These are phyloP conservation scores for Claviceps citrina DNA, from an alignment of 2,329 filamentous ascomycete genomes.

Conservation along the genomic window DNA sequence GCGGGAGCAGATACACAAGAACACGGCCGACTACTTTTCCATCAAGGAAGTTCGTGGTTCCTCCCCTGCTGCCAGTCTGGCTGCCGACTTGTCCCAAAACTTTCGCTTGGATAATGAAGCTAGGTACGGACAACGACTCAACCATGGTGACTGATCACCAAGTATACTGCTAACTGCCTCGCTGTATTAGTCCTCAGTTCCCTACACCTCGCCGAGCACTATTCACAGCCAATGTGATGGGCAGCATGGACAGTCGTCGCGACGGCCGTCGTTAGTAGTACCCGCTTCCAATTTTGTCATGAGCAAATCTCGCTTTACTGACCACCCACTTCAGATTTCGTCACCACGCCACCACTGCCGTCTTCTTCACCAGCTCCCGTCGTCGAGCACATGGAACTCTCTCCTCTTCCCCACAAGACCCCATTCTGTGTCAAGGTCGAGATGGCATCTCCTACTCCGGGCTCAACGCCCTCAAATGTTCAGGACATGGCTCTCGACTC, in stretches of 20 bases:
- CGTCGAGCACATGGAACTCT: constrained; percentile 81
- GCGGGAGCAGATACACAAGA: constrained; percentile 52
- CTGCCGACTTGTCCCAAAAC: constrained; percentile 90
- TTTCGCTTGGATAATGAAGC: constrained; percentile 75
- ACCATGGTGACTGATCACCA: no score
- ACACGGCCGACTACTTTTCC: constrained; percentile 63
- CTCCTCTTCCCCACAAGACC: constrained; percentile 77
- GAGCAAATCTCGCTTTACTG: background rate
- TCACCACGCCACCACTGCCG: constrained; percentile 69
- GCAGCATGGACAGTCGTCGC: constrained; percentile 22
- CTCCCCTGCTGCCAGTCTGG: constrained; percentile 79
- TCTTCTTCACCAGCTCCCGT: constrained; percentile 65
- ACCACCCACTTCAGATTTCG: constrained; percentile 45
- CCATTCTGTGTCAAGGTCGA: constrained; percentile 51
- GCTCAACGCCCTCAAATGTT: constrained; percentile 25
- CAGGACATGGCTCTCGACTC: constrained; percentile 42
- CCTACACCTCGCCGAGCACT: constrained; percentile 26
- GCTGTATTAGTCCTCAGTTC: constrained; percentile 23
- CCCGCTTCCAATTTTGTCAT: background rate
- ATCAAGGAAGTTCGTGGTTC: constrained; percentile 65
- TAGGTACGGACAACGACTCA: constrained; percentile 46
- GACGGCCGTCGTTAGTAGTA: constrained; percentile 18
- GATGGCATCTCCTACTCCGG: constrained; percentile 57
- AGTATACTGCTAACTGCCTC: constrained; percentile 2
- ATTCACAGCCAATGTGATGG: constrained; percentile 24